These are phyloP conservation scores for Nakataea oryzae DNA, from an alignment of 2,329 filamentous ascomycete species.

Conservation along the genomic window DNA sequence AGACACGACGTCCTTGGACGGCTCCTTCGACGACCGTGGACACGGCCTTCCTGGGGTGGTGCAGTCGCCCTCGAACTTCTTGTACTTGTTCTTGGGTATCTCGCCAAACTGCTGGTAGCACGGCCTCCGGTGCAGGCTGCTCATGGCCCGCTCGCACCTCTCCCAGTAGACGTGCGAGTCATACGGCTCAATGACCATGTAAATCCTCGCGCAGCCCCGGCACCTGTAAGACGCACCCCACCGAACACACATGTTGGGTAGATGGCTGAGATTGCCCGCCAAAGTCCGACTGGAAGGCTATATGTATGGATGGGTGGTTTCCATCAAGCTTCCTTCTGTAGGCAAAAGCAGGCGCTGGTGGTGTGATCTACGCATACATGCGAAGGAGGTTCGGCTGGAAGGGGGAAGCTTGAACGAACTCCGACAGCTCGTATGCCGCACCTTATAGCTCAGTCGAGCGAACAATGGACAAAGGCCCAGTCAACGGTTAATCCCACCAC, in stretches of 20 bases:
- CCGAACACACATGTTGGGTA: not conserved
- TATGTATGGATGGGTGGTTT: no score
- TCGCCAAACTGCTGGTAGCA: not conserved
- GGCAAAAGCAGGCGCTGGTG: not conserved
- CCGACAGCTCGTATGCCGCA: not conserved
- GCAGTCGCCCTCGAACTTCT: not conserved
- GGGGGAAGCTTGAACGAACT: no score
- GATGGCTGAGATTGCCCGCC: not conserved
- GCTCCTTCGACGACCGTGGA: not conserved
- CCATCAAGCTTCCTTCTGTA: not conserved
- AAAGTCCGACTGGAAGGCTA: no score
- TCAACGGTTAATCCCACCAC: not conserved
- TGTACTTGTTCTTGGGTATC: not conserved
- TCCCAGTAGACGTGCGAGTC: not conserved
- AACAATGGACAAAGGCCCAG: not conserved
- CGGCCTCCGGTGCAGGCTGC: not conserved
- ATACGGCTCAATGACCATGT: not conserved
- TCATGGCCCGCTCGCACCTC: not conserved
- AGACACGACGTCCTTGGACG: not conserved
- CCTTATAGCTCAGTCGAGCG: not conserved
- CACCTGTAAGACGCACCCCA: not conserved
- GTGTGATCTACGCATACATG: not conserved
- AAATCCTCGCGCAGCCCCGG: not conserved
- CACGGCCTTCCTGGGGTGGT: not conserved
- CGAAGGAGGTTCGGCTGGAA: not conserved